Evolutionary conservation across 83 land plant species (phyloP), one percentile per base, ranked within the genome.

Genomic region (Thuja plicata): DNA sequence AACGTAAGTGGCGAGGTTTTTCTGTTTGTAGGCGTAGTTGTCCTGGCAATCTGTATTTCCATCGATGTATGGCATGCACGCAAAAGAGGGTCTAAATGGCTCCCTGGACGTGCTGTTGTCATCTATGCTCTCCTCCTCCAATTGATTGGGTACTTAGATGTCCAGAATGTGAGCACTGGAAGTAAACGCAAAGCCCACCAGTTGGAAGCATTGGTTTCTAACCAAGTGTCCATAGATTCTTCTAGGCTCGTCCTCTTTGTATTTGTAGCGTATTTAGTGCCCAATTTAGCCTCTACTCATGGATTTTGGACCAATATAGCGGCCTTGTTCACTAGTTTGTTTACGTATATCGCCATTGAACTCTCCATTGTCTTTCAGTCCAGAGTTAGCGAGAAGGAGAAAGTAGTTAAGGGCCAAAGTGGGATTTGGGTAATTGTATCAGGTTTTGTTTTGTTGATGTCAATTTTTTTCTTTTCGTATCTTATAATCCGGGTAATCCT

Each of bases 401-500:
- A 32, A 11, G 12, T 32, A 32, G 13, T 73, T 73, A 73, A 30
- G 77, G 35, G 35, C 77, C 37, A 30, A 73, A 73, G 13, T 73
- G 77, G 77, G 3, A 8, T 73, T n/a, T 73, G 77, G 77, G 0
- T 73, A 8, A 11, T 73, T 73, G 37, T 9, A n/a, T 73, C 77
- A 10, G 15, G 10, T n/a, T 1, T 10, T 1, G 35, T 11, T 32
- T 8, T 73, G 35, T 32, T 73, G 11, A 12, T 2, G 30, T 24
- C 35, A 32, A 32, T 32, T n/a, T 1, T 73, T 0, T 0, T 8
- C 2, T 73, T 32, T 0, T 8, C 10, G 12, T 0, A 0, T 11
- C 15, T 73, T 1, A 1, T 32, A 0, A 0, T 73, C 2, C 0
- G 15, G 15, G 77, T 37, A 27, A 10, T 27, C n/a, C 0, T 0